Conservation (phyloP, 148 eudicot genomes). For the Rhododendron ferrugineum region DNA sequence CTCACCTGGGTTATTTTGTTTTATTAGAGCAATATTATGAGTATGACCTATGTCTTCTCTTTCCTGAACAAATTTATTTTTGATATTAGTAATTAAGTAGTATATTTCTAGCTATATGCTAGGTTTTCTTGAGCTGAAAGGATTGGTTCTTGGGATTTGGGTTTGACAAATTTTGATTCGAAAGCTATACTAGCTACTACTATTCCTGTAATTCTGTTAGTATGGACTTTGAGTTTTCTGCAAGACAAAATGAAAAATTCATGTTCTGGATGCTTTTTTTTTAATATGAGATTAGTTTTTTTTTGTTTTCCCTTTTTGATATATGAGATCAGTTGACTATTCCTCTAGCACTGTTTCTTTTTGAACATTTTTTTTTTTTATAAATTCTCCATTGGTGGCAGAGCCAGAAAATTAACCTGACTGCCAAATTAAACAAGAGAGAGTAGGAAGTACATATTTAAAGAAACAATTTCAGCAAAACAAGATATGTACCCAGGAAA, state of each 20-base stretch:
- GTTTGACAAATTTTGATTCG: conserved; percentile 24
- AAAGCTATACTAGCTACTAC: neutral
- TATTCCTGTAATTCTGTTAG: neutral
- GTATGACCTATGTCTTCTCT: conserved; percentile 15
- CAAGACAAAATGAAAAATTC: conserved; percentile 8
- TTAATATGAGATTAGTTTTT: neutral
- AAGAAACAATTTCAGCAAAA: neutral
- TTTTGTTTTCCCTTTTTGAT: too few species aligned
- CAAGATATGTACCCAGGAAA: too few species aligned
- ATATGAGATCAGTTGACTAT: too few species aligned
- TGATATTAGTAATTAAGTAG: too few species aligned
- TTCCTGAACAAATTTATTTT: neutral
- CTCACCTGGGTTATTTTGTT: conserved; percentile 14
- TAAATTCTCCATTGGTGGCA: neutral
- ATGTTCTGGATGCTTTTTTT: neutral
- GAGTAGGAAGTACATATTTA: neutral
- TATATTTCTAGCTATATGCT: neutral
- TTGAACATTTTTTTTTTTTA: neutral
- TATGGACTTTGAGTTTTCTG: conserved; percentile 23
- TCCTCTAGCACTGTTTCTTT: too few species aligned
- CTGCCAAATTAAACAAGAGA: neutral
- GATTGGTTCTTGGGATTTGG: conserved; percentile 25
- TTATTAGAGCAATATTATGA: conserved; percentile 22
- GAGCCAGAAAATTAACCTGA: neutral
- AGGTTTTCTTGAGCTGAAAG: neutral